Base-by-base conservation (phyloP, 106 monocot genomes). In the Dioscorea zingiberensis region DNA sequence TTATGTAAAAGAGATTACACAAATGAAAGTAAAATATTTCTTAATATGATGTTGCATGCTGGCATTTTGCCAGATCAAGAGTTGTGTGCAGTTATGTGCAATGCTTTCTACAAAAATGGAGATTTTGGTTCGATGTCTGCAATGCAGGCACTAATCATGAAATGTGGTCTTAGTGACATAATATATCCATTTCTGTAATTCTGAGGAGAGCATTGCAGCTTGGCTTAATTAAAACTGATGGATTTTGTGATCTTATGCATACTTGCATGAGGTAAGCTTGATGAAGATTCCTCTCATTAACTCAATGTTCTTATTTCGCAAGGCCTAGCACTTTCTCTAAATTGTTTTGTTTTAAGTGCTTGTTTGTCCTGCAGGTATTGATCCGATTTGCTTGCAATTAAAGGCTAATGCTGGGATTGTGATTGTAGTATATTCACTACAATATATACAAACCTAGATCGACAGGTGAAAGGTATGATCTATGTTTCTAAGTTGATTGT, bases 11-110 rank as follows among this genome's bases (percentile, higher is more conserved):
- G 82, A 64, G 19, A 64, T 47, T 81, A 48, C 59, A 7, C 80
- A 13, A 55, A 60, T 63, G 81, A 81, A 59, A 84, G 72, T 55
- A 73, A 78, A 55, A 55, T 77, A 54, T 59, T 91, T 23, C 71
- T 87, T 8, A 74, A 69, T 14, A 79, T 84, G 70, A 84, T 92
- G 91, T 25, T 84, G 66, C 46, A 44, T 8, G 26, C 29, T 64
- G 80, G 77, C n/a, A 66, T 92, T 51, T 76, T 27, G 51, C 91
- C 84, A 32, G 91, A 92, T 72, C 60, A 54, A 45, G 72, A 87
- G 58, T 48, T 91, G 16, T 62, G 28, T 60, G 27, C 7, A 71
- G 54, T 72, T 12, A 53, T 87, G 25, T 54, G 30, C 53, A 51
- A 25, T 61, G 73, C 83, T 69, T 64, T 77, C 14, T 18, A 26